Evolutionary conservation across 805 yeast genomes (phyloP), one percentile per base, ranked within the genome.

Genomic region (Peterozyma xylosa): DNA sequence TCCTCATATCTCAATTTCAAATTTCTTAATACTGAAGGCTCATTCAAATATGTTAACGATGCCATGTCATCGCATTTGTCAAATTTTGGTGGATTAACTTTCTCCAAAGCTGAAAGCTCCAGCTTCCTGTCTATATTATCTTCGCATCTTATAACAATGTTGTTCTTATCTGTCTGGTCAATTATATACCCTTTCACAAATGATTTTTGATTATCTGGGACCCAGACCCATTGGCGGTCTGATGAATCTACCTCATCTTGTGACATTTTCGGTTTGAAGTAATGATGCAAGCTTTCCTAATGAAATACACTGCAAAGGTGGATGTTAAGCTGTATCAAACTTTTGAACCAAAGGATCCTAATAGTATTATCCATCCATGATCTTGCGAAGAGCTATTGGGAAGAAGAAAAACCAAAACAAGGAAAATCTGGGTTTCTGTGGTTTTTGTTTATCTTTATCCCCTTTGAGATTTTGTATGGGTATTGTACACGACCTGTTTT

Each of bases 51-150:
- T 0, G 99, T 93, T 50, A 93, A 70, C 53, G 90, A 96, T 0
- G 98, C 98, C 90, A 93, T 87, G 56, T 93, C 96, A 52, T 85
- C 80, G 48, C 95, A 91, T 54, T 80, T 83, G 61, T 93, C 95
- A 62, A 93, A 93, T 52, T 86, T 85, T 9, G 81, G 70, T 1
- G 99, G 99, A 57, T 93, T 93, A 42, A 90, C 87, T 54, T 76
- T 78, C 51, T 82, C 82, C 17, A 69, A 72, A 42, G 66, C 62
- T 16, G 58, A 60, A 10, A 71, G 66, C 21, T 69, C 68, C 5
- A 78, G 67, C n/a, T 63, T 58, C 41, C 66, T 58, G 50, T 61
- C 46, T 39, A 55, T 64, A 2, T 63, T 51, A 45, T 71, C 71
- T 29, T 62, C 63, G 41, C 64, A 63, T 30, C 67, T 47, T 44